Conservation (phyloP, 345 rosid genomes). For the Psidium friedrichsthalianum region DNA sequence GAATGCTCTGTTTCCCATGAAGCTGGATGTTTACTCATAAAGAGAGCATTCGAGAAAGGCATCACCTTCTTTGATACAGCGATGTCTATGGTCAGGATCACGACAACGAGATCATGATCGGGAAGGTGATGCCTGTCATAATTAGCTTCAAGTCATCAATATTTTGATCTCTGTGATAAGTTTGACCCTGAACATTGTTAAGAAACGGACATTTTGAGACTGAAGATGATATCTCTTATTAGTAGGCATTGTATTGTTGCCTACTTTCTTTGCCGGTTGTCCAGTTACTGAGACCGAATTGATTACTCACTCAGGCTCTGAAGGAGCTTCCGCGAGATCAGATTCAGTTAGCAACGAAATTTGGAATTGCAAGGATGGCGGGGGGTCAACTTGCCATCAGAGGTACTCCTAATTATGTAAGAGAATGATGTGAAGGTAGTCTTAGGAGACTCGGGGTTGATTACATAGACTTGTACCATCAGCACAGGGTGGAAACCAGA, state of each 20-base stretch:
- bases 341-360: slow-evolving; percentile 44
- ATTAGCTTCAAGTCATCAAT: background rate
- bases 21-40: slow-evolving; percentile 25
- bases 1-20: slow-evolving; percentile 31
- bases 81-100: slow-evolving; percentile 18
- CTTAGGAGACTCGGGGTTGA: slow-evolving; percentile 33
- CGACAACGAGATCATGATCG: slow-evolving; percentile 36
- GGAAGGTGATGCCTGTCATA: slow-evolving; percentile 9
- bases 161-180: background rate
- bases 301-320: slow-evolving; percentile 17
- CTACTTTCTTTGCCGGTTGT: too few species aligned
- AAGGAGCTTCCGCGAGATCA: slow-evolving; percentile 42
- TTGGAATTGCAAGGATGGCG: slow-evolving; percentile 9
- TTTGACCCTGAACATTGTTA: background rate
- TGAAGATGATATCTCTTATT: background rate
- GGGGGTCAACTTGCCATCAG: slow-evolving; percentile 6
- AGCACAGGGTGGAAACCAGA: slow-evolving; percentile 39
- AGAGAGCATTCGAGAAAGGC: slow-evolving; percentile 25
- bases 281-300: background rate
- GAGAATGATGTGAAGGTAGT: slow-evolving; percentile 45
- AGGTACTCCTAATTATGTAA: slow-evolving; percentile 31
- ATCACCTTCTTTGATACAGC: slow-evolving; percentile 38
- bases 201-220: background rate
- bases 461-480: slow-evolving; percentile 43
- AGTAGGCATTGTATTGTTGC: background rate